phyloP scores from a whole-genome alignment of 176 grass and related monocot genomes.

The Carex scoparia region DNA sequence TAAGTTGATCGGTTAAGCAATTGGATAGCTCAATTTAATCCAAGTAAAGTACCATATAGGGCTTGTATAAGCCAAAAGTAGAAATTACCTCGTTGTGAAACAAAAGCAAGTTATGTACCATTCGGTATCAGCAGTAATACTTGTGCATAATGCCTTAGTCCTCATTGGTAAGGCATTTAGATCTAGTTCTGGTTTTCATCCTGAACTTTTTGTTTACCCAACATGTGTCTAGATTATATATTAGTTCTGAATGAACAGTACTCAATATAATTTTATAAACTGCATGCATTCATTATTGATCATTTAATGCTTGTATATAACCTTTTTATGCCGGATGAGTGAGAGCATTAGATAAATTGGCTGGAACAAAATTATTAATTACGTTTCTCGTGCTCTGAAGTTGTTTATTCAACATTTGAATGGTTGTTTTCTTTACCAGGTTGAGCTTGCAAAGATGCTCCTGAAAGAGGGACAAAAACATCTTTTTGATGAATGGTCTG shows the following conservation, averaged over 20 bases:
- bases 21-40: neutral
- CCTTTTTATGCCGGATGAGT: neutral
- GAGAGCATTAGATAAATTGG: neutral
- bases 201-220: neutral
- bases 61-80: neutral
- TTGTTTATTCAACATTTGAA: neutral
- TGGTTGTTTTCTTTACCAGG: conserved; percentile 27
- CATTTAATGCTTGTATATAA: neutral
- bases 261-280: neutral
- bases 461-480: conserved; percentile 59
- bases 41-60: neutral
- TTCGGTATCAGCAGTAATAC: neutral
- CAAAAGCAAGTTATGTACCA: neutral
- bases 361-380: neutral
- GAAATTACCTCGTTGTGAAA: neutral
- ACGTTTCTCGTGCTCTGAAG: neutral
- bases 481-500: conserved; percentile 78
- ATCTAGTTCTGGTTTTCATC: neutral
- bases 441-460: conserved; percentile 61
- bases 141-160: neutral
- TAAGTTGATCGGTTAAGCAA: neutral
- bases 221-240: neutral
- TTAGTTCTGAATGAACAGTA: neutral
- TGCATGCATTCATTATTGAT: neutral
- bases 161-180: neutral